Conservation (phyloP, 1,139 yeast species). For the Hansenula sp. region DNA sequence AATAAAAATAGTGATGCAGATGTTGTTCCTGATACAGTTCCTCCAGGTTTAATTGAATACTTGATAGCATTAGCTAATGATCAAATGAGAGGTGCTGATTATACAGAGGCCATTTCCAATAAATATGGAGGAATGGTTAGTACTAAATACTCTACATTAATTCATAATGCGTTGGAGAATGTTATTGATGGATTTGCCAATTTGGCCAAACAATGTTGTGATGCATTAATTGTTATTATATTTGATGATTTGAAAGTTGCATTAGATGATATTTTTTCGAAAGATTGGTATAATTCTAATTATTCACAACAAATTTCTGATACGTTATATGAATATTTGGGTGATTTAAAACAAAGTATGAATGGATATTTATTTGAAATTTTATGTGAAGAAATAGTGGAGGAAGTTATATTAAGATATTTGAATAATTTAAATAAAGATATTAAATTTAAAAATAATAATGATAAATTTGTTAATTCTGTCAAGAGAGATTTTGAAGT, state of each 20-base stretch:
- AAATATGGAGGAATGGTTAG: constrained; percentile 65
- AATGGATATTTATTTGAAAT: constrained; percentile 47
- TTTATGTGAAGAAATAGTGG: constrained; percentile 47
- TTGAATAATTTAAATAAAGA: constrained; percentile 41
- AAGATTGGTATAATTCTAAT: constrained; percentile 43
- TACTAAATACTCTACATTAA: constrained; percentile 52
- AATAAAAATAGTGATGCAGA: constrained; percentile 44
- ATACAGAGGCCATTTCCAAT: constrained; percentile 69
- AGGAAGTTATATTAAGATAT: constrained; percentile 43
- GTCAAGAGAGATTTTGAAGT: constrained; percentile 66
- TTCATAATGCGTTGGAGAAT: constrained; percentile 53
- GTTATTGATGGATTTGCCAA: constrained; percentile 75
- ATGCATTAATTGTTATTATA: constrained; percentile 61
- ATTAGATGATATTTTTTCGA: constrained; percentile 43
- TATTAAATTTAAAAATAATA: constrained; percentile 29
- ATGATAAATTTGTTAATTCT: constrained; percentile 45
- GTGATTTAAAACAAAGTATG: constrained; percentile 49
- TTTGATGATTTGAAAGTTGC: constrained; percentile 61
- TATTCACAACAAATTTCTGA: constrained; percentile 60
- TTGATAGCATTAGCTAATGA: constrained; percentile 82
- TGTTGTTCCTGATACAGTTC: constrained; percentile 57
- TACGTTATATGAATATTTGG: constrained; percentile 71
- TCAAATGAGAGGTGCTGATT: constrained; percentile 80
- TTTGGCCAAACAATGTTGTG: constrained; percentile 65
- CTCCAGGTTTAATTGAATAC: constrained; percentile 80